These are phyloP conservation scores for Calonectria hawksworthii DNA, from an alignment of 2,329 filamentous ascomycete genomes.

Conservation along the genomic window DNA sequence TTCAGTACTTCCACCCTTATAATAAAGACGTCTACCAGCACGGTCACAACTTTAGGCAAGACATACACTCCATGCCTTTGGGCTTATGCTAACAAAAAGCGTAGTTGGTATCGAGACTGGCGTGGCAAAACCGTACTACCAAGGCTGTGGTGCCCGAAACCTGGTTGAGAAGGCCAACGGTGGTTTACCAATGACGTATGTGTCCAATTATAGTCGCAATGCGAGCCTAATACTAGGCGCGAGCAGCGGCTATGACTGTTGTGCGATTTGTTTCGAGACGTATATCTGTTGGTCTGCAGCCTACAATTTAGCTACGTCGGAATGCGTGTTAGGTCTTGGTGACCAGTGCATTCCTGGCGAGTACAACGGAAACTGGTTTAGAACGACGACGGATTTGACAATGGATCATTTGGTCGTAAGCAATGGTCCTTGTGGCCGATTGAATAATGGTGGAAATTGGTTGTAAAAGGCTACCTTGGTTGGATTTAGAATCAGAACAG, in stretches of 20 bases:
- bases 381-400: background rate
- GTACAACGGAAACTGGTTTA: background rate
- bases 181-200: background rate
- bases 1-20: background rate
- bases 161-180: background rate
- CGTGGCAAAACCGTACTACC: background rate
- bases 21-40: background rate
- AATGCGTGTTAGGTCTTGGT: background rate
- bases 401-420: background rate
- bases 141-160: background rate
- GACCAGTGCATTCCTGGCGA: background rate
- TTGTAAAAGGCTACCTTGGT: background rate
- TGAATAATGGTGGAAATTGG: background rate
- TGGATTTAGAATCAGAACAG: too few relatives aligned
- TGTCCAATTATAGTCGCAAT: background rate
- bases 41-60: background rate
- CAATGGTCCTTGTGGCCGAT: background rate
- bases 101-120: background rate
- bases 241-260: background rate
- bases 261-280: background rate
- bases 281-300: background rate
- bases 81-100: background rate
- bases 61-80: background rate
- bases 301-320: background rate
- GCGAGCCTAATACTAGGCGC: background rate